Base-by-base conservation (phyloP, 2,329 filamentous ascomycete genomes). In the Sporothrix globosa region DNA sequence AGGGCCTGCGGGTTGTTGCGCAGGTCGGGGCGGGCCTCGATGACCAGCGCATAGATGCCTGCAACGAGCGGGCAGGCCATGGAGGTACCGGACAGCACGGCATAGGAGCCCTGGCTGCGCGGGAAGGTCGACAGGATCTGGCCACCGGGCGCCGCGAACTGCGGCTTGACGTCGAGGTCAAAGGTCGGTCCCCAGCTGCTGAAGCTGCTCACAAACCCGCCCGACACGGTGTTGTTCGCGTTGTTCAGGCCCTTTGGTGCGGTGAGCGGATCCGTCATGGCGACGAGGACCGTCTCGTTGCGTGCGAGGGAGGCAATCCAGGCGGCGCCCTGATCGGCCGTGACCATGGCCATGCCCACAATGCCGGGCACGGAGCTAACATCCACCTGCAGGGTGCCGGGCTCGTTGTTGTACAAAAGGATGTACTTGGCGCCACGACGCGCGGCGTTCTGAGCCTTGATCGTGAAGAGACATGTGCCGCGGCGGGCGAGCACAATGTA, bases 401-500 rank as follows among this genome's bases (percentile, higher is more conserved):
- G 73, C 4, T 77, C 77, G 73, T 86, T 87, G 81, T 90, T 90
- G 78, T 90, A 90, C 74, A 88, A 80, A 73, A 91, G 78, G 69
- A 91, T 78, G 73, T 89, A 88, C 75, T 85, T 83, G 66, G 87
- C 88, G 13, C 88, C 88, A 65, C 82, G 82, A 7, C 80, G 82
- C 2, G 80, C 83, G 4, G 85, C 85, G 71, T 87, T 86, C 53
- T 79, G 75, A 1, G 83, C 83, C 79, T 90, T 90, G 14, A 81
- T 74, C 2, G 81, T 79, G 71, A 88, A 89, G 0, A 82, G 82
- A 76, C 88, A 90, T 10, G 79, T 83, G 65, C 88, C 88, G 30
- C 87, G 84, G 61, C 86, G 85, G 52, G 91, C 80, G 10, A 91
- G 83, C 3, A 89, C 87, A 50, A 91, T 84, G 66, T 85, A 81